Percentiles rank a stretch among this genome's conserved stretches.
phyloP scores from a whole-genome alignment of 305 asterid species.

The Plantago coronopus region DNA sequence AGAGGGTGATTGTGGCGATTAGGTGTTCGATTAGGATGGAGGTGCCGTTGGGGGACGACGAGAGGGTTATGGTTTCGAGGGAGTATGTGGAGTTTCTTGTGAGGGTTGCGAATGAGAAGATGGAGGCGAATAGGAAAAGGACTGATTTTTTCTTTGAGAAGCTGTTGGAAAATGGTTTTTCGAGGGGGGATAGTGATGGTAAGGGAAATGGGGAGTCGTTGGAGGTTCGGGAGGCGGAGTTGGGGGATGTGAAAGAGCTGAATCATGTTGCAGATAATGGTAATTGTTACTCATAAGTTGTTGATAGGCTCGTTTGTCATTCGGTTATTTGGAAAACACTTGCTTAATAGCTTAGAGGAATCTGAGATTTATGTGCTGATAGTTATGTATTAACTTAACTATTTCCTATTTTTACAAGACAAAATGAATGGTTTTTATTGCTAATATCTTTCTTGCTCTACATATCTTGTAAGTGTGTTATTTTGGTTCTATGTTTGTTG shows the following conservation, averaged over 20 bases:
- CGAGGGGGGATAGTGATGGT: slow-evolving; percentile 16
- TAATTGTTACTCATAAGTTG: slow-evolving; percentile 36
- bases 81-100: slow-evolving; percentile 74
- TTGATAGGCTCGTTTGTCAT: no score
- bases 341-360: no score
- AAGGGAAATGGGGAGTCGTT: slow-evolving; percentile 26
- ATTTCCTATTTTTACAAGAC: no score
- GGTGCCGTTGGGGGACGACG: slow-evolving; percentile 69
- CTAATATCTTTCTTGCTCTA: not conserved
- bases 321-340: no score
- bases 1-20: slow-evolving; percentile 72
- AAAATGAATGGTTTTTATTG: not conserved
- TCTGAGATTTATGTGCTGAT: no score
- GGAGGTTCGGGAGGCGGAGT: slow-evolving; percentile 29
- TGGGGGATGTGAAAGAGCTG: slow-evolving; percentile 32
- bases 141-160: slow-evolving; percentile 51
- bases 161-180: slow-evolving; percentile 52
- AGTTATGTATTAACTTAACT: not conserved
- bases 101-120: slow-evolving; percentile 76
- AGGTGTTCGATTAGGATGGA: slow-evolving; percentile 90
- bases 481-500: not conserved
- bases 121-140: slow-evolving; percentile 74
- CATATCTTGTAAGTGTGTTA: not conserved
- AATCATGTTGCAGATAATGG: slow-evolving; percentile 36
- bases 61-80: slow-evolving; percentile 56